phyloP scores from a whole-genome alignment of 2,329 filamentous ascomycete genomes.

The Podosphaera fusca region DNA sequence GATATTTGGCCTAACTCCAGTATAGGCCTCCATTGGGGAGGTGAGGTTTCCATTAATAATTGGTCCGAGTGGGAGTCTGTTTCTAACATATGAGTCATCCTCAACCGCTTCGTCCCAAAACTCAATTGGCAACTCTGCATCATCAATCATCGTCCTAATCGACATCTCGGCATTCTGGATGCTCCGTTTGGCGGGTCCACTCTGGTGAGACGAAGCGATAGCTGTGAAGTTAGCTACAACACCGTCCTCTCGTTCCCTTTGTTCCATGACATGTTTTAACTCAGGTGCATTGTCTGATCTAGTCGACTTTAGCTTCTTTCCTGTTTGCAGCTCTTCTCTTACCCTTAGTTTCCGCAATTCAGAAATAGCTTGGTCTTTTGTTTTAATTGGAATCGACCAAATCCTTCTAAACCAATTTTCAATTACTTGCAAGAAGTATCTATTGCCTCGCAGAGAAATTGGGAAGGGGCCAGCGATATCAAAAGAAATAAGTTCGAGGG shows the following conservation, averaged over 20 bases:
- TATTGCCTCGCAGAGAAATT: not conserved
- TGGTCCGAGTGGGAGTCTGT: too few relatives aligned
- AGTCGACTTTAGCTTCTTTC: not conserved
- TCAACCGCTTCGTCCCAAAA: too few relatives aligned
- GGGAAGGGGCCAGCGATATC: not conserved
- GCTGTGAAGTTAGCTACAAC: not conserved
- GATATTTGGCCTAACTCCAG: not conserved
- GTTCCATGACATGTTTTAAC: not conserved
- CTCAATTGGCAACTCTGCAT: too few relatives aligned
- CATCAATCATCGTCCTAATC: too few relatives aligned
- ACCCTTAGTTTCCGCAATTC: not conserved
- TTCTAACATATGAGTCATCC: too few relatives aligned
- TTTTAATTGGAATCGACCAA: not conserved
- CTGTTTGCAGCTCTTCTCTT: not conserved
- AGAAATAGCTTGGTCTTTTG: not conserved
- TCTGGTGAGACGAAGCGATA: not conserved
- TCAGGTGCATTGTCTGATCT: too few relatives aligned
- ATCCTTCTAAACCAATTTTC: not conserved
- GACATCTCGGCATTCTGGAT: too few relatives aligned
- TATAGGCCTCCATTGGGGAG: too few relatives aligned
- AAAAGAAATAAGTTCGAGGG: constrained; percentile 1
- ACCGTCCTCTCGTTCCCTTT: not conserved
- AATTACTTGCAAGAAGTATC: not conserved
- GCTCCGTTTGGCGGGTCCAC: not conserved
- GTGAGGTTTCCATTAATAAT: too few relatives aligned